Percentiles rank a stretch among this genome's conserved stretches.
Conservation (phyloP, 371 early-diverging fungal genomes). For the Umbelopsis sp. region DNA sequence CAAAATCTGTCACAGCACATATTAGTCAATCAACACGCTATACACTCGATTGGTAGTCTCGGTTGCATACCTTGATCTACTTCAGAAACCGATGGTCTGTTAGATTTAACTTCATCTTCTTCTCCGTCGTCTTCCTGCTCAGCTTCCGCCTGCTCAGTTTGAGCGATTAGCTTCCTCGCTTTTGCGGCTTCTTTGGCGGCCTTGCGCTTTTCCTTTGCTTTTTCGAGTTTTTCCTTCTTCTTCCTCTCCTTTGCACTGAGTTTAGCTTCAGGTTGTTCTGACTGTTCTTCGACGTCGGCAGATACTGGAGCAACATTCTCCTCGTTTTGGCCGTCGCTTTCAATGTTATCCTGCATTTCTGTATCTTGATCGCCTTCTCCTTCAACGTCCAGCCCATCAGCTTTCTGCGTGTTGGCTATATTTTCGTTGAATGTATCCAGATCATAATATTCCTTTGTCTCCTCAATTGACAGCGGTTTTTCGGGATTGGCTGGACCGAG, state of each 20-base stretch:
- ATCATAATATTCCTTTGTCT: conserved; percentile 51
- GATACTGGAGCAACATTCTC: background rate
- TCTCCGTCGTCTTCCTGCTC: conserved; percentile 5
- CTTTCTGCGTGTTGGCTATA: conserved; percentile 34
- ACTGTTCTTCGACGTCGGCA: conserved; percentile 3
- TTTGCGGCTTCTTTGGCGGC: conserved; percentile 4
- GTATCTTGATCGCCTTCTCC: conserved; percentile 1
- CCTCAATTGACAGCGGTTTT: conserved; percentile 51
- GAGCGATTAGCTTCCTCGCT: conserved; percentile 7
- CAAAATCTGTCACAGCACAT: conserved; percentile 37
- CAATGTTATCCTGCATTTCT: conserved; percentile 9
- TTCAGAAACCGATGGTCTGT: conserved; percentile 39
- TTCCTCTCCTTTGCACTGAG: conserved; percentile 30
- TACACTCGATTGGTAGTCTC: background rate
- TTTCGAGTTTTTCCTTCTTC: conserved; percentile 36
- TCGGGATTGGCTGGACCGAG: conserved; percentile 42
- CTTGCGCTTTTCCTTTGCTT: conserved; percentile 22
- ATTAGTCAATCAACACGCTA: background rate
- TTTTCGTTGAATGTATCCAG: conserved; percentile 64
- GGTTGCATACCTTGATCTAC: conserved; percentile 38
- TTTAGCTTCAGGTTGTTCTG: conserved; percentile 27
- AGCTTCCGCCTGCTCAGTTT: conserved; percentile 21
- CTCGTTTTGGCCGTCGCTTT: conserved; percentile 7
- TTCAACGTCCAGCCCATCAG: conserved; percentile 17
- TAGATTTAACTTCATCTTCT: conserved; percentile 9